A percentile compares a stretch with the other conserved stretches of the same genome.
phyloP scores from a whole-genome alignment of 805 yeast species.

The Starmera quercuum region DNA sequence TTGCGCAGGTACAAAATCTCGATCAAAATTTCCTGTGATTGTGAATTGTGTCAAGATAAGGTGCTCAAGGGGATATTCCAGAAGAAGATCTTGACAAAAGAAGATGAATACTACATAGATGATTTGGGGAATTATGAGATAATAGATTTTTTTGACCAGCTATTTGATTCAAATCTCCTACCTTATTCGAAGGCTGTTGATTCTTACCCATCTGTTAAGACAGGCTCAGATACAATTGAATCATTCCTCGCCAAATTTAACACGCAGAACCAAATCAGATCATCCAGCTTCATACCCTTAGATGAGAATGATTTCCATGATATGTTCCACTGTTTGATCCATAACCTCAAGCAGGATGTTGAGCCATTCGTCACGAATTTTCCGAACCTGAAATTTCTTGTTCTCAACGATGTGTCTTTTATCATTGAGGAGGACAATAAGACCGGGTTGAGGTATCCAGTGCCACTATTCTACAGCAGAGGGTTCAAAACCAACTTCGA shows the following conservation, averaged over 20 bases:
- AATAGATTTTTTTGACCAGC: conserved; percentile 29
- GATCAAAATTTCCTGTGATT: conserved; percentile 12
- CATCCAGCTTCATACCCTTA: conserved; percentile 18
- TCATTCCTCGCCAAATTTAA: conserved; percentile 21
- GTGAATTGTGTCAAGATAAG: conserved; percentile 11
- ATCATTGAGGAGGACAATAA: conserved; percentile 18
- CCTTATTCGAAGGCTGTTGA: conserved; percentile 39
- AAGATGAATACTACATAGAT: conserved; percentile 19
- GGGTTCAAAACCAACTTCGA: conserved; percentile 23
- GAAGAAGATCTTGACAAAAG: conserved; percentile 25
- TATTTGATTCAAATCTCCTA: conserved; percentile 24
- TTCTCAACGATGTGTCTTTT: conserved; percentile 30
- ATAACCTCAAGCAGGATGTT: conserved; percentile 27
- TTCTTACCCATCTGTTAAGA: conserved; percentile 32
- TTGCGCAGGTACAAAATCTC: conserved; percentile 8
- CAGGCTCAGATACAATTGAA: conserved; percentile 30
- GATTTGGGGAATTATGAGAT: conserved; percentile 22
- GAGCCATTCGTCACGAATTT: conserved; percentile 26
- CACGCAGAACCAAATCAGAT: conserved; percentile 9
- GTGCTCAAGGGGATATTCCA: conserved; percentile 24
- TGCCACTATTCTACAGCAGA: conserved; percentile 27
- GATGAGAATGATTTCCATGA: conserved; percentile 24
- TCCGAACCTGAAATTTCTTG: conserved; percentile 26
- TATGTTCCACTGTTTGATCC: conserved; percentile 29
- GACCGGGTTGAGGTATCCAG: conserved; percentile 19